Evolutionary conservation across 2,329 filamentous ascomycete genomes (phyloP).

Genomic region (Pseudogymnoascus sp.): DNA sequence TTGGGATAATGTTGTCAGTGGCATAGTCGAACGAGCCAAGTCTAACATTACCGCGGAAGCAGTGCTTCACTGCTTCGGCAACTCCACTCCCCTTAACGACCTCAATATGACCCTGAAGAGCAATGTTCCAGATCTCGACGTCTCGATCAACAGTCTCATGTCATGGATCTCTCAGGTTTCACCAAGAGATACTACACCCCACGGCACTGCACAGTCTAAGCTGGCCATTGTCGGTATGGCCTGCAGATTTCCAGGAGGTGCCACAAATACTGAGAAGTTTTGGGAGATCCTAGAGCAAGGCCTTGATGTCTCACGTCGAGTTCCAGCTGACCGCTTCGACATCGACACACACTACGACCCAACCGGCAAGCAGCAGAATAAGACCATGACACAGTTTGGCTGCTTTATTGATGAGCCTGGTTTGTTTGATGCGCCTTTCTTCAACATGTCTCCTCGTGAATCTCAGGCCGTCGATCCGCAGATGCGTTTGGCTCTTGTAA

Average conservation of each 20-base stretch:
- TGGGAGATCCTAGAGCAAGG: constrained; percentile 43
- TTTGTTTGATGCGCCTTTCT: constrained; percentile 70
- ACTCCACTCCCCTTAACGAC: not conserved
- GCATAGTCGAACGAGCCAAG: not conserved
- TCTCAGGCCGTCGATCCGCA: constrained; percentile 72
- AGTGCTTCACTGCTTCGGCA: not conserved
- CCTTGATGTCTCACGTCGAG: constrained; percentile 59
- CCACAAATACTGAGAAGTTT: constrained; percentile 34
- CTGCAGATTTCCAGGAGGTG: constrained; percentile 28
- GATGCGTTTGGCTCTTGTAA: constrained; percentile 66
- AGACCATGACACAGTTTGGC: constrained; percentile 66
- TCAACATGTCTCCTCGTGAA: constrained; percentile 77
- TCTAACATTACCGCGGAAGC: not conserved
- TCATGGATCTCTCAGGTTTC: not conserved
- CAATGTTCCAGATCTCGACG: not conserved
- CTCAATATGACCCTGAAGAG: not conserved
- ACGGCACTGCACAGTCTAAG: constrained; percentile 47
- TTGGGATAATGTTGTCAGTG: constrained; percentile 6
- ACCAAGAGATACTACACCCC: constrained; percentile 13
- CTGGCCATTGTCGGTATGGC: constrained; percentile 32
- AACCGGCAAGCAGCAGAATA: constrained; percentile 64
- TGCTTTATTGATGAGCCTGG: constrained; percentile 64
- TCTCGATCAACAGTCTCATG: not conserved
- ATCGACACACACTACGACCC: constrained; percentile 62
- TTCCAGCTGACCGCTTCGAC: constrained; percentile 62